Evolutionary conservation across 2,329 filamentous ascomycete genomes (phyloP).

Genomic region (Penicillium sp.): DNA sequence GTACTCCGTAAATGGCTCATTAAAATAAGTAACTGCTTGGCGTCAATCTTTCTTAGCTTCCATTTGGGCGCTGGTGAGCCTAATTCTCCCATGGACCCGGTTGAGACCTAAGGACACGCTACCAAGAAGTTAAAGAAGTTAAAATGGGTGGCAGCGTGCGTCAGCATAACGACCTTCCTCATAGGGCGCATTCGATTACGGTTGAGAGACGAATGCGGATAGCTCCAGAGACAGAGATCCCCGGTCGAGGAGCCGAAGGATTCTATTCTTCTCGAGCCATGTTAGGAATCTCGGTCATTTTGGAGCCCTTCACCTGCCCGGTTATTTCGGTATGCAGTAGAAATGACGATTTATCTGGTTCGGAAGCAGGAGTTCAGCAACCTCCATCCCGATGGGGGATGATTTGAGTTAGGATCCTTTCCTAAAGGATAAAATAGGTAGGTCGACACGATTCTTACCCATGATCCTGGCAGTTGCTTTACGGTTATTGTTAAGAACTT

Average conservation of each 20-base stretch:
- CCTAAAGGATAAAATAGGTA: not conserved
- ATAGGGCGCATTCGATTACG: conserved; percentile 1
- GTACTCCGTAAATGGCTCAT: not conserved
- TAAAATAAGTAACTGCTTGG: not conserved
- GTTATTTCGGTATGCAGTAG: too few species aligned
- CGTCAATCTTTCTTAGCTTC: conserved; percentile 10
- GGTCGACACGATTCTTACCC: not conserved
- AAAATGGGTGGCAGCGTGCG: not conserved
- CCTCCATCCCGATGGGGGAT: not conserved
- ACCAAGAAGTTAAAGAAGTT: conserved; percentile 8
- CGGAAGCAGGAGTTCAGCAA: not conserved
- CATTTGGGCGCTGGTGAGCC: conserved; percentile 5
- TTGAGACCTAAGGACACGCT: not conserved
- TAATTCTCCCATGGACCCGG: not conserved
- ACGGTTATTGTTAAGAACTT: not conserved
- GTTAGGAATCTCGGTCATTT: too few species aligned
- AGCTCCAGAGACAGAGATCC: conserved; percentile 19
- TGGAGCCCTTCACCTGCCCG: too few species aligned
- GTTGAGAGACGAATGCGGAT: conserved; percentile 1
- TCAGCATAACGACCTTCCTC: conserved; percentile 14
- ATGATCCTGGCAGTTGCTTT: not conserved
- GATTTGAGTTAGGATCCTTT: not conserved
- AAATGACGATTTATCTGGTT: not conserved
- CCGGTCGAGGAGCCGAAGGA: not conserved
- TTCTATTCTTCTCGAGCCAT: too few species aligned